Percentiles rank a stretch among this genome's conserved stretches.
These are phyloP conservation scores for Xylariaceae sp. DNA, from an alignment of 2,329 filamentous ascomycete genomes.

Conservation along the genomic window DNA sequence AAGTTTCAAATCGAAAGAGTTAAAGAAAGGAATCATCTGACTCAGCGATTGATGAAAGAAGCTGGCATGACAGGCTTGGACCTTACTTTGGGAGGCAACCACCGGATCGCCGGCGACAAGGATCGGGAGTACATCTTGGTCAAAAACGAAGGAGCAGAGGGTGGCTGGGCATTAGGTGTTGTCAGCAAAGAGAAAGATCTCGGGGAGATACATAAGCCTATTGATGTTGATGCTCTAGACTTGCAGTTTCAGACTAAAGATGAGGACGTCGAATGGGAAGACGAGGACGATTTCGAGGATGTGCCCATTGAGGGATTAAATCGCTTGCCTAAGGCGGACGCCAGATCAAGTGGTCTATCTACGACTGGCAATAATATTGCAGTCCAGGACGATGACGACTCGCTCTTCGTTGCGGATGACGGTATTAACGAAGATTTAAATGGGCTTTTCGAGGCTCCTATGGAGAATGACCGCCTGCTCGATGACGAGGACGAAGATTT, in stretches of 20 bases:
- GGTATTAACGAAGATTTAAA: slow-evolving; percentile 10
- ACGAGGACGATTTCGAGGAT: slow-evolving; percentile 83
- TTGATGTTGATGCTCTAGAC: slow-evolving; percentile 74
- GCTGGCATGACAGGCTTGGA: slow-evolving; percentile 83
- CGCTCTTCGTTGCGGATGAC: slow-evolving; percentile 49
- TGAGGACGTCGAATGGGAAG: slow-evolving; percentile 55
- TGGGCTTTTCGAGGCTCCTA: slow-evolving; percentile 16
- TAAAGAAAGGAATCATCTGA: slow-evolving; percentile 86
- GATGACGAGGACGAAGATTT: slow-evolving; percentile 58
- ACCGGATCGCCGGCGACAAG: slow-evolving; percentile 75
- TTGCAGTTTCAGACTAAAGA: slow-evolving; percentile 53
- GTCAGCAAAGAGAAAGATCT: slow-evolving; percentile 80
- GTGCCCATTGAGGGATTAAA: slow-evolving; percentile 89
- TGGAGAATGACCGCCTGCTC: slow-evolving; percentile 30
- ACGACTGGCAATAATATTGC: slow-evolving; percentile 5
- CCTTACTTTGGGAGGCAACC: slow-evolving; percentile 60
- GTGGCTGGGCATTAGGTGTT: slow-evolving; percentile 92
- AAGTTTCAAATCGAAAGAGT: slow-evolving; percentile 95
- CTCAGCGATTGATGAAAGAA: slow-evolving; percentile 89
- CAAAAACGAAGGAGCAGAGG: slow-evolving; percentile 91
- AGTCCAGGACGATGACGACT: slow-evolving; percentile 44
- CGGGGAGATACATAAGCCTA: slow-evolving; percentile 79
- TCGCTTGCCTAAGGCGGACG: slow-evolving; percentile 62
- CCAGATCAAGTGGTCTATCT: slow-evolving; percentile 19
- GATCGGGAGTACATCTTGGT: slow-evolving; percentile 93